Evolutionary conservation across 2,329 filamentous ascomycete genomes (phyloP), one percentile per base, ranked within the genome.

Genomic region (Fusarium nisikadoi): DNA sequence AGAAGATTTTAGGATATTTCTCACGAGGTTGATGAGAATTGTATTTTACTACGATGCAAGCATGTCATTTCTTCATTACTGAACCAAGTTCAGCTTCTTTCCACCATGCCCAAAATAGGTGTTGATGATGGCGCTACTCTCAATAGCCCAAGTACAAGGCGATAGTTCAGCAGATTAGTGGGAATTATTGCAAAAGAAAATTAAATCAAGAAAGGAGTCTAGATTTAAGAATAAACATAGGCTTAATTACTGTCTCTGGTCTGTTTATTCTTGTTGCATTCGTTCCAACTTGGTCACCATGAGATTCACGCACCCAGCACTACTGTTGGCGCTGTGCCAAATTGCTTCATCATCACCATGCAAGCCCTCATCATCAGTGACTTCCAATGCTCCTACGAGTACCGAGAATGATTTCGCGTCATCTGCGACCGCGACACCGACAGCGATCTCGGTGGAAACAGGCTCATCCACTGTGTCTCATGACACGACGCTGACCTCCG

Each of bases 11-110:
- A 20, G 46, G 35, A 2, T 57, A 47, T 16, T 65, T 54, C 9
- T 55, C 27, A 25, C 33, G 23, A 66, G 45, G 3, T 9, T 95
- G 39, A n/a, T 4, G 23, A 17, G n/a, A 11, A 25, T 31, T 35
- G 31, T 49, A 14, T 27, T 36, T 49, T 31, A 19, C 3, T 42
- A 13, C 4, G 11, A n/a, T 54, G 20, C 36, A 23, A 53, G 49
- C 49, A 29, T 53, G 33, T 41, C n/a, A 2, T 29, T 29, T 41
- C 11, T 17, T 17, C 12, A 23, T 52, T 12, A 11, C 38, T 38
- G 13, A 27, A 52, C 17, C 2, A 36, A 52, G 2, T 6, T 38
- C 33, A 52, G 7, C 23, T 27, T 23, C 38, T 52, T 52, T 38
- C 49, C 33, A 38, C 23, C 19, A 9, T 17, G 49, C 23, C 7